Evolutionary conservation across 768 basidiomycete species (phyloP).

Genomic region (Dictyophora rubrovolvata): DNA sequence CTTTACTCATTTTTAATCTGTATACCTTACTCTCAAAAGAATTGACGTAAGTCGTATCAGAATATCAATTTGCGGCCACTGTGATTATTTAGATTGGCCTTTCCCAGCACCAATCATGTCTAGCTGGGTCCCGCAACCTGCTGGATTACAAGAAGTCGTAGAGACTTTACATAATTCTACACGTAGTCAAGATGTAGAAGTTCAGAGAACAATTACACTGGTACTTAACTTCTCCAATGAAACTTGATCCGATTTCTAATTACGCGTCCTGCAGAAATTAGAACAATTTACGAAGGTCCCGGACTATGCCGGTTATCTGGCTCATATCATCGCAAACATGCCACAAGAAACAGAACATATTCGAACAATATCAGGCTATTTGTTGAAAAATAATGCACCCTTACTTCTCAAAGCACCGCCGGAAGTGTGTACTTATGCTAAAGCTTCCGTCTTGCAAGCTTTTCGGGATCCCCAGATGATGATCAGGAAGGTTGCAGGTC

Average conservation of each 20-base stretch:
- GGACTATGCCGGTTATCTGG: constrained; percentile 93
- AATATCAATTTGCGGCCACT: neutral
- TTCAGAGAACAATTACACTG: constrained; percentile 74
- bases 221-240: constrained; percentile 29
- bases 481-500: constrained; percentile 89
- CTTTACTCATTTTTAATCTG: constrained; percentile 4
- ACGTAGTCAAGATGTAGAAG: constrained; percentile 54
- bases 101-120: constrained; percentile 22
- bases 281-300: constrained; percentile 79
- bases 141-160: constrained; percentile 85
- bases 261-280: constrained; percentile 52
- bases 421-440: constrained; percentile 63
- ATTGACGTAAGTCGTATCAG: neutral
- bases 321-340: constrained; percentile 78
- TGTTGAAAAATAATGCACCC: constrained; percentile 92
- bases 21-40: neutral
- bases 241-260: neutral
- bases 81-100: neutral
- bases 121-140: constrained; percentile 76
- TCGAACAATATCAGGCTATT: constrained; percentile 89
- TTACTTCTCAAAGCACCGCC: constrained; percentile 59
- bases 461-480: constrained; percentile 76
- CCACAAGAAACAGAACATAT: constrained; percentile 84
- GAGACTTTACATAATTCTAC: constrained; percentile 88
- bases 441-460: constrained; percentile 65